These are phyloP conservation scores for Immersiella caudata DNA, from an alignment of 495 filamentous ascomycete genomes.

Conservation along the genomic window DNA sequence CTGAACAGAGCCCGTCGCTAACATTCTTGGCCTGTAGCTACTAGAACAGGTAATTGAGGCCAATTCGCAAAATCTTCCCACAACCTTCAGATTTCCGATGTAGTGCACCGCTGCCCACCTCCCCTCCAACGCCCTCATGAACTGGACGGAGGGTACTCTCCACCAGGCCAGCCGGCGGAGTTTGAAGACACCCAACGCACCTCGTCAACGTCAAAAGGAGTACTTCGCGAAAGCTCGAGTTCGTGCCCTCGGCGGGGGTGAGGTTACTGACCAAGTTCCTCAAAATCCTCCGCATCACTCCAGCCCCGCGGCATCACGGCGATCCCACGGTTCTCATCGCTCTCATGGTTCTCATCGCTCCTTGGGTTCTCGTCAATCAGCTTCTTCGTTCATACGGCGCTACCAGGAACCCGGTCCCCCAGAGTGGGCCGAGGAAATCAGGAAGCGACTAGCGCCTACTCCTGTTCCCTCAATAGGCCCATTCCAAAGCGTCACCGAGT, in stretches of 20 bases:
- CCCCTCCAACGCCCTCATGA: conserved; percentile 36
- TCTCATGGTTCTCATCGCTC: neutral
- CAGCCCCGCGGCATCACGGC: conserved; percentile 12
- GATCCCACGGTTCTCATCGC: conserved; percentile 19
- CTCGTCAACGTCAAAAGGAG: conserved; percentile 41
- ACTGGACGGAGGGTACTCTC: conserved; percentile 51
- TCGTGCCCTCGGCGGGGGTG: conserved; percentile 26
- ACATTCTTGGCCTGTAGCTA: neutral
- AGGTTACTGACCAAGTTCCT: conserved; percentile 22
- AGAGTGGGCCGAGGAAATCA: neutral
- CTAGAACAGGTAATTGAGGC: neutral
- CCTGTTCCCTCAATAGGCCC: neutral
- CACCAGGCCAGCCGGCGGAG: conserved; percentile 40
- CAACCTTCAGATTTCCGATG: neutral
- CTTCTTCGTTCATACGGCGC: neutral
- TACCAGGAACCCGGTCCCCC: neutral
- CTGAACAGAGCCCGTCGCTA: neutral
- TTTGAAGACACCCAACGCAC: conserved; percentile 37
- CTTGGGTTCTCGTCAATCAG: conserved; percentile 12
- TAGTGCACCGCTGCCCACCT: neutral
- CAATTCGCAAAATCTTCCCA: neutral
- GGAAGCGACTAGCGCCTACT: neutral
- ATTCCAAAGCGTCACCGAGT: neutral
- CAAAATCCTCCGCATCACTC: conserved; percentile 12
- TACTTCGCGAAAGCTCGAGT: conserved; percentile 45